phyloP scores from a whole-genome alignment of 2,329 filamentous ascomycete genomes.

The Aspergillus tubingensis region DNA sequence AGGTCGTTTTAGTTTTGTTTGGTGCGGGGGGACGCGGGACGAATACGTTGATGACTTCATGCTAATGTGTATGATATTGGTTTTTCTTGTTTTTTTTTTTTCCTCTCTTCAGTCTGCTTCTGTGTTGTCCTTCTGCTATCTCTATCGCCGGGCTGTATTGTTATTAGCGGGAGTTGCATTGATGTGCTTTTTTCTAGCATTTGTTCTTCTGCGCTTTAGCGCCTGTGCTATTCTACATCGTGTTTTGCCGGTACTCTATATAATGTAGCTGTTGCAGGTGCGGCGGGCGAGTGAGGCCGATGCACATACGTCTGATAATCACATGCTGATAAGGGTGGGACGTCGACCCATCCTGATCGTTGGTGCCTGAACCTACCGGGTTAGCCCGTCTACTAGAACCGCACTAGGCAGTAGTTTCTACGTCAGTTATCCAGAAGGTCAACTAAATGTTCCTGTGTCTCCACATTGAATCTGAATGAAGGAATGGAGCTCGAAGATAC shows the following conservation, averaged over 20 bases:
- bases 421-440: neutral
- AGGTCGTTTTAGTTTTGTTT: conserved; percentile 68
- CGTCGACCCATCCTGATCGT: neutral
- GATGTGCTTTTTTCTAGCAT: neutral
- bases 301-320: neutral
- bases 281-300: neutral
- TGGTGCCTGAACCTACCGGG: neutral
- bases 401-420: neutral
- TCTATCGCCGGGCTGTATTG: conserved; percentile 2
- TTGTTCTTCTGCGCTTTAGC: neutral
- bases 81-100: neutral
- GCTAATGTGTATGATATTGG: neutral
- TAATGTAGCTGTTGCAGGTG: neutral
- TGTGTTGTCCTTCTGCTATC: neutral
- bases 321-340: neutral
- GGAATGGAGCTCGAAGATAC: conserved; percentile 1
- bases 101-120: neutral
- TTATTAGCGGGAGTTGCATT: neutral
- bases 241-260: neutral
- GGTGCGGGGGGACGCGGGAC: conserved; percentile 31
- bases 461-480: conserved; percentile 2
- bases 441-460: conserved; percentile 2
- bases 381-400: neutral
- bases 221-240: neutral
- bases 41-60: conserved; percentile 9